phyloP scores from a whole-genome alignment of 2,329 filamentous ascomycete genomes.

The Lomentospora prolificans region DNA sequence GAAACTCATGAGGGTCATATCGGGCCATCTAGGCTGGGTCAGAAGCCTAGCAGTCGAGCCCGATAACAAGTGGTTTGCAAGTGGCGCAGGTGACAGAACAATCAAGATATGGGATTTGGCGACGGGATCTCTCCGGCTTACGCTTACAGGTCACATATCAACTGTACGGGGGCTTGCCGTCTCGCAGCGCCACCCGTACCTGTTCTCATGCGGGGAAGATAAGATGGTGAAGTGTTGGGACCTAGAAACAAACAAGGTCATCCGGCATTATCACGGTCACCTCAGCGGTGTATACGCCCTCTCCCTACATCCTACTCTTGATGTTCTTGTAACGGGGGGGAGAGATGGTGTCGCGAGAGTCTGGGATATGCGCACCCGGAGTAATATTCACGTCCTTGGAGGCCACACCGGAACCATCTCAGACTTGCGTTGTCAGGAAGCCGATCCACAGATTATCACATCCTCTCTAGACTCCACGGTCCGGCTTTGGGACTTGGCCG shows the following conservation, averaged over 20 bases:
- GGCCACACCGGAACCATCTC: conserved; percentile 89
- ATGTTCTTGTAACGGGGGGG: conserved; percentile 89
- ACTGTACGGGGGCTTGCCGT: conserved; percentile 88
- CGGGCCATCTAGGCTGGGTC: conserved; percentile 93
- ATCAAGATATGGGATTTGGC: conserved; percentile 99
- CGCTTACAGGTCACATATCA: conserved; percentile 88
- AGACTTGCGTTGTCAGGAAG: conserved; percentile 86
- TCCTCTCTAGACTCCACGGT: conserved; percentile 89
- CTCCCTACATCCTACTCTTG: conserved; percentile 84
- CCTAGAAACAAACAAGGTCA: conserved; percentile 98
- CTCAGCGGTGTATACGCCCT: conserved; percentile 92
- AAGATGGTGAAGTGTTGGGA: conserved; percentile 99
- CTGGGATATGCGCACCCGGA: conserved; percentile 96
- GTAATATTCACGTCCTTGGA: conserved; percentile 85
- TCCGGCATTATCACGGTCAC: conserved; percentile 94
- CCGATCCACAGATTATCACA: conserved; percentile 90
- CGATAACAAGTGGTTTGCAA: conserved; percentile 95
- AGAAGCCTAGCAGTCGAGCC: conserved; percentile 83
- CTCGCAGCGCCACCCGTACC: conserved; percentile 85
- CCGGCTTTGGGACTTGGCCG: conserved; percentile 88
- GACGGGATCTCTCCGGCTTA: conserved; percentile 72
- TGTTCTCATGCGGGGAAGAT: conserved; percentile 96
- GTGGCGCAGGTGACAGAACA: conserved; percentile 86
- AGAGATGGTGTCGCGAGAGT: conserved; percentile 90
- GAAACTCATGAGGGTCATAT: conserved; percentile 97